Conservation (phyloP, 2,329 filamentous ascomycete genomes). For the Tolypocladium sp. region DNA sequence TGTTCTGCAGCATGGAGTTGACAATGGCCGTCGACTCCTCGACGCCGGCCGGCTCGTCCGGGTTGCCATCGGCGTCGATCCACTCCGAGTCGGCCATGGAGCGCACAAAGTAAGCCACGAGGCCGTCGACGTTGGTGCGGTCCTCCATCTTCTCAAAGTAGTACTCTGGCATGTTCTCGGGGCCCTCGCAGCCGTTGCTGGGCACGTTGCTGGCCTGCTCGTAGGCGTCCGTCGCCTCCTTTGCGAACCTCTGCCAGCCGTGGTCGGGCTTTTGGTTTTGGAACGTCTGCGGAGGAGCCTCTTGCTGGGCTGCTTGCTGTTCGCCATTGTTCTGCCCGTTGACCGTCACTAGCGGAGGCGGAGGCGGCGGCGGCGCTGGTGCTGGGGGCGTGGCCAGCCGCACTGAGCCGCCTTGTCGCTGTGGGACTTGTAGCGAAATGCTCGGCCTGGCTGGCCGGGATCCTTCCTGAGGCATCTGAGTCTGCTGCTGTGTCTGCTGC, state of each 20-base stretch:
- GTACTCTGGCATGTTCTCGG: conserved; percentile 15
- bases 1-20: conserved; percentile 41
- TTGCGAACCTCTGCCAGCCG: conserved; percentile 11
- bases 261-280: neutral
- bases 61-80: conserved; percentile 37
- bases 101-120: conserved; percentile 46
- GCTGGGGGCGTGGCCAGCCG: conserved; percentile 48
- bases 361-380: conserved; percentile 27
- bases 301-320: conserved; percentile 2
- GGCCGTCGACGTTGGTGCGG: conserved; percentile 45
- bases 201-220: conserved; percentile 3
- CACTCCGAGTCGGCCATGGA: conserved; percentile 41
- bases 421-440: conserved; percentile 32
- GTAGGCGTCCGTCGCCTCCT: conserved; percentile 12
- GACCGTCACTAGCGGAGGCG: conserved; percentile 38
- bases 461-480: conserved; percentile 6
- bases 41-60: conserved; percentile 31
- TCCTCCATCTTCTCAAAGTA: conserved; percentile 30
- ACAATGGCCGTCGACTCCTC: conserved; percentile 47
- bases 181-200: neutral
- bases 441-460: conserved; percentile 23
- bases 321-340: conserved; percentile 26
- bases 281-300: neutral
- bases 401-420: conserved; percentile 50
- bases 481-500: conserved; percentile 2